phyloP scores from a whole-genome alignment of 805 yeast species.

The Pichia rugopelliculosa region DNA sequence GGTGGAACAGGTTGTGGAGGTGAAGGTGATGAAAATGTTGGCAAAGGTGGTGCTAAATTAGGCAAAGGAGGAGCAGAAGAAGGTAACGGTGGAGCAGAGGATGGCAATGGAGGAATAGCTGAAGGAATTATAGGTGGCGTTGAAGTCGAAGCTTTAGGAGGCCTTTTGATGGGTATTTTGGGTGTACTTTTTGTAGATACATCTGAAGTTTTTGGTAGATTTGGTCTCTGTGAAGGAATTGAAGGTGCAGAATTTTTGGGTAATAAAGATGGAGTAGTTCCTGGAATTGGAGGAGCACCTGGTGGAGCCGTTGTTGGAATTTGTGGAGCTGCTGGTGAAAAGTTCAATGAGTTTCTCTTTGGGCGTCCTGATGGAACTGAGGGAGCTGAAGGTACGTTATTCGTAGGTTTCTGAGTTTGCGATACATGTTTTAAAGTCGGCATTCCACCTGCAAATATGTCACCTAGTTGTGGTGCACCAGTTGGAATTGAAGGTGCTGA shows the following conservation, averaged over 20 bases:
- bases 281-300: constrained; percentile 1
- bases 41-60: constrained; percentile 4
- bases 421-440: constrained; percentile 56
- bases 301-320: constrained; percentile 10
- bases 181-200: not conserved
- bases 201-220: not conserved
- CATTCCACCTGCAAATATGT: constrained; percentile 71
- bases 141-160: not conserved
- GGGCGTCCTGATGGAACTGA: constrained; percentile 22
- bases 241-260: no score
- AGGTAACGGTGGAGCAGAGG: constrained; percentile 16
- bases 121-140: not conserved
- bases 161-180: not conserved
- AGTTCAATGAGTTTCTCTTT: constrained; percentile 7
- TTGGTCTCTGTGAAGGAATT: constrained; percentile 7
- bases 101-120: constrained; percentile 6
- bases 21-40: not conserved
- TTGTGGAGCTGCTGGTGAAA: constrained; percentile 27
- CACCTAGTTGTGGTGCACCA: constrained; percentile 50
- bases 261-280: not conserved
- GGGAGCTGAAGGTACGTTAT: constrained; percentile 20
- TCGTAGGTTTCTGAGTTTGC: constrained; percentile 6
- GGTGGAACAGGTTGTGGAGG: constrained; percentile 16
- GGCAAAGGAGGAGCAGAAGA: constrained; percentile 14
- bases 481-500: constrained; percentile 25